Base-by-base conservation (phyloP, 2,329 filamentous ascomycete genomes). In the Pestalotiopsis sp. region DNA sequence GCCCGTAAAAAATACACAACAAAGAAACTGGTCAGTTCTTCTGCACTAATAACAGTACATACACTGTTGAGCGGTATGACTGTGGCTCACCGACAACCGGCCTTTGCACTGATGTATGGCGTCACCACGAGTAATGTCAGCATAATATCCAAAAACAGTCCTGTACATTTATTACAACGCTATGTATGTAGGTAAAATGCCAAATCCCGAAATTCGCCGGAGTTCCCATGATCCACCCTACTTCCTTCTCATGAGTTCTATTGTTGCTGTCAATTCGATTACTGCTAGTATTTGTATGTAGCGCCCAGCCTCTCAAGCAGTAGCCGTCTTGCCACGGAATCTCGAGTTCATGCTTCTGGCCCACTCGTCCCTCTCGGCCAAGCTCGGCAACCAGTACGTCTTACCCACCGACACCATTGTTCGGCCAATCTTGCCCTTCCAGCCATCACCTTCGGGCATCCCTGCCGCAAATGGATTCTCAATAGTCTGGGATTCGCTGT, bases 321-420 rank as follows among this genome's bases (percentile, higher is more conserved):
- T 49, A 6, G 64, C 57, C 9, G 64, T 39, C 68, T 69, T 68
- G 36, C 66, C 63, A 23, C 68, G 87, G 78, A 92, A 89, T 75
- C 90, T 88, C 69, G 87, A 87, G 71, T 86, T 78, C 66, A 90
- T 83, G 11, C 85, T 87, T 61, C 87, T 85, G 75, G 91, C 87
- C 93, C 93, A 96, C 69, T 90, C 89, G 63, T 90, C 87, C 71
- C 89, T 85, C 68, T 88, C 84, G 69, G 85, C 88, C 68, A 88
- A 81, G 66, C 88, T 88, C 70, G 92, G 92, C 17, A 97, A 83
- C 94, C 95, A 98, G 82, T 97, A 98, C 68, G 85, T 86, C 72
- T 88, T 88, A 52, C 92, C 92, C 27, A 93, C 84, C 11, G 86
- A 86, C 36, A 97, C 86, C 92, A 98, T 93, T 39, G 87, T 77